Evolutionary conservation across 2,329 filamentous ascomycete species (phyloP), one percentile per base, ranked within the genome.

Genomic region (Xenoacremonium recifei): DNA sequence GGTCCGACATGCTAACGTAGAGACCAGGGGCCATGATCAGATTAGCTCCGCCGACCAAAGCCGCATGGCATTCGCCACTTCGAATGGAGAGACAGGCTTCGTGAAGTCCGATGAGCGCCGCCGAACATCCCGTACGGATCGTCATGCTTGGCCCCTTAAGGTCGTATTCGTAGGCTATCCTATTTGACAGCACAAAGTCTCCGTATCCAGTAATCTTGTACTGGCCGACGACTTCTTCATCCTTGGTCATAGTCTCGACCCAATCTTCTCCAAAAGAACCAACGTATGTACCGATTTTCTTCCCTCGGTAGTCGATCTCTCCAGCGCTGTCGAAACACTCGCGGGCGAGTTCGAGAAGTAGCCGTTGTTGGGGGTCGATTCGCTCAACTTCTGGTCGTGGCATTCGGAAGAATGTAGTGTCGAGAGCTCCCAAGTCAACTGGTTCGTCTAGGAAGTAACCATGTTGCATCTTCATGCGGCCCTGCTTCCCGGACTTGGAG

Each of bases 61-160:
- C 66, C 2, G 47, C 39, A 1, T 44, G 36, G 13, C 54, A 57
- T 4, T 63, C 57, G 1, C 64, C 58, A 5, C 32, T 40, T 5
- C 39, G 43, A 5, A 69, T 48, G 5, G 52, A 48, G 19, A 50
- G 44, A 36, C 58, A 63, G 1, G 66, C 67, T 11, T 57, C 50
- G 36, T 69, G 53, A 2, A 70, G 48, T 2, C 50, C 58, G 1
- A 59, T 44, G 2, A 68, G 35, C 2, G 57, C 47, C 1, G 62
- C 55, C 0, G 65, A 68, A 37, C 67, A 70, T 1, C 55, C 66
- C 1, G 66, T 68, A 5, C 62, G 50, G 16, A 69, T 47, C 1
- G 57, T 60, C 45, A 67, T 51, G 19, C 62, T 65, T 1, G 76
- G 75, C 0, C 77, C 77, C 29, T 66, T 62, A 36, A 80, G 63